Conservation (phyloP, 2,329 filamentous ascomycete species). For the Cladophialophora yegresii region DNA sequence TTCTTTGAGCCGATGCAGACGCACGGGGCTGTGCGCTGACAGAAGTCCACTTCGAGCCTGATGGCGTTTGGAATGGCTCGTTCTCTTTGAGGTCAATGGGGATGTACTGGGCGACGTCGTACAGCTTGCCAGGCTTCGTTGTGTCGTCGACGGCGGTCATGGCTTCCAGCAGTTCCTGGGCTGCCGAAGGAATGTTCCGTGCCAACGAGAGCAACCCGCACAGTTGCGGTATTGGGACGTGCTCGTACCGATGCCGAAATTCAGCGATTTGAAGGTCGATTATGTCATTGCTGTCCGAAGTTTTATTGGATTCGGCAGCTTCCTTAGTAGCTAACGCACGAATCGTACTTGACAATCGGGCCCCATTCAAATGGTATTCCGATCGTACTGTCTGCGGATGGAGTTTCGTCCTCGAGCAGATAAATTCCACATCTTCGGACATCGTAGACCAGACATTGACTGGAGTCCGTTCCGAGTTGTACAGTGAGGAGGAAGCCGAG, state of each 20-base stretch:
- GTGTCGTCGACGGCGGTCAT: conserved; percentile 47
- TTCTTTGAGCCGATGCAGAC: conserved; percentile 50
- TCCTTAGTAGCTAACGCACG: conserved; percentile 54
- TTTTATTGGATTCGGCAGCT: conserved; percentile 44
- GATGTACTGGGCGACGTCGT: conserved; percentile 48
- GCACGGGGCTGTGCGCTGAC: conserved; percentile 38
- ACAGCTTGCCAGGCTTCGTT: conserved; percentile 13
- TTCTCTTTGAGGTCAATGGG: conserved; percentile 41
- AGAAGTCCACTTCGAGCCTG: conserved; percentile 13
- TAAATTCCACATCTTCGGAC: conserved; percentile 62
- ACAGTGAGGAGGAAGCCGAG: conserved; percentile 31
- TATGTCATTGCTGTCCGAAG: conserved; percentile 46
- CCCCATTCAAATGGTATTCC: conserved; percentile 60
- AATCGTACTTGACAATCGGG: conserved; percentile 59
- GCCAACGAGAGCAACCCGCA: conserved; percentile 59
- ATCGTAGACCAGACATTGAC: conserved; percentile 62
- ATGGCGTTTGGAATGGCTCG: conserved; percentile 32
- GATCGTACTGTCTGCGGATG: conserved; percentile 55
- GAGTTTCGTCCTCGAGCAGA: conserved; percentile 54
- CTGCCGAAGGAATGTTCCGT: conserved; percentile 58
- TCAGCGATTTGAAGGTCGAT: conserved; percentile 55
- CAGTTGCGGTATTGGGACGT: conserved; percentile 52
- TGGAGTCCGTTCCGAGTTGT: conserved; percentile 31
- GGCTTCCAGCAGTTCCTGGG: conserved; percentile 61
- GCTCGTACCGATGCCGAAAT: conserved; percentile 58